A percentile compares a stretch with the other conserved stretches of the same genome.
phyloP scores from a whole-genome alignment of 768 basidiomycete species.

The Krasilnikovozyma curviuscula region DNA sequence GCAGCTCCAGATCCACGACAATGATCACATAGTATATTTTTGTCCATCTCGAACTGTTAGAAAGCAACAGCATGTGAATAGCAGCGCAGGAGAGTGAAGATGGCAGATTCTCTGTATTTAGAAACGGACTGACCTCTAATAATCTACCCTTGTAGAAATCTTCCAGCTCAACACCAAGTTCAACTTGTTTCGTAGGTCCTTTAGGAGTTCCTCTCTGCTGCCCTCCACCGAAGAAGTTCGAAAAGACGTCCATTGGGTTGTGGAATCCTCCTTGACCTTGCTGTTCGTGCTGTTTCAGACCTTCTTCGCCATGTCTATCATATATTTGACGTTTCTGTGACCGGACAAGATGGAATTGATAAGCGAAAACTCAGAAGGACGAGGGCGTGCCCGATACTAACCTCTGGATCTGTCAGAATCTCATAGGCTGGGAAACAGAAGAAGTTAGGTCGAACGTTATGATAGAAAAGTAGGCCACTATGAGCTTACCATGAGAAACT shows the following conservation, averaged over 20 bases:
- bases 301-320: conserved; percentile 83
- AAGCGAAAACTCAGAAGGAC: not conserved
- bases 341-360: not conserved
- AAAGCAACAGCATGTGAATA: not conserved
- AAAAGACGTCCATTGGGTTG: conserved; percentile 90
- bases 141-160: conserved; percentile 76
- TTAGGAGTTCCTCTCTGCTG: conserved; percentile 20
- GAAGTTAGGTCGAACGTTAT: not conserved
- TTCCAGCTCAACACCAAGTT: conserved; percentile 68
- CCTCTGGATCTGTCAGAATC: conserved; percentile 68
- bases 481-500: conserved; percentile 58
- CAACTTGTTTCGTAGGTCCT: conserved; percentile 54
- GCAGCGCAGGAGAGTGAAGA: not conserved
- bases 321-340: conserved; percentile 76
- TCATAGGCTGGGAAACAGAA: conserved; percentile 48
- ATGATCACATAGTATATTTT: conserved; percentile 83
- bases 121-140: conserved; percentile 43
- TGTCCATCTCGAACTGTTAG: conserved; percentile 70
- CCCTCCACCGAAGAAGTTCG: conserved; percentile 68
- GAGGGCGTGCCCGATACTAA: conserved; percentile 26
- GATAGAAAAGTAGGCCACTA: not conserved
- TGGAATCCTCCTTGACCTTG: conserved; percentile 49
- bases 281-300: conserved; percentile 65
- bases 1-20: conserved; percentile 91
- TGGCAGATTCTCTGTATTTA: conserved; percentile 2